Percentiles rank a stretch among this genome's conserved stretches.
Conservation (phyloP, 2,329 filamentous ascomycete species). For the Aspergillus novofumigatus region DNA sequence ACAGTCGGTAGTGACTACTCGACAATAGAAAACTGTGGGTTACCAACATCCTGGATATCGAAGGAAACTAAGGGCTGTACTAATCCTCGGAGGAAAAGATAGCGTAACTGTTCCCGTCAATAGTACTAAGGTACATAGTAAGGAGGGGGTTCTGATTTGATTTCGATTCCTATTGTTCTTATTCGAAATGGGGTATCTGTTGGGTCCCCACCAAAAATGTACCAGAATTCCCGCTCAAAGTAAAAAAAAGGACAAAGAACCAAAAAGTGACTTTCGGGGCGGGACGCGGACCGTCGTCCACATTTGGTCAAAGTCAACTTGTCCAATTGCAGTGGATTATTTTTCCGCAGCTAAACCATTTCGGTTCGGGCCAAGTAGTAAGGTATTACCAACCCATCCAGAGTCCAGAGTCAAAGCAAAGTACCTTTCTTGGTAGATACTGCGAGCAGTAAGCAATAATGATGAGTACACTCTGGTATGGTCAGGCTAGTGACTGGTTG, state of each 20-base stretch:
- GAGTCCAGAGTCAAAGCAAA: not conserved
- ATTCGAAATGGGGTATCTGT: too few species aligned
- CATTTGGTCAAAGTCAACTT: constrained; percentile 7
- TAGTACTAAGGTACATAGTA: not conserved
- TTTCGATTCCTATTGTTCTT: not conserved
- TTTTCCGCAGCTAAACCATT: not conserved
- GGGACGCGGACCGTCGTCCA: constrained; percentile 22
- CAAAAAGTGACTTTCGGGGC: constrained; percentile 19
- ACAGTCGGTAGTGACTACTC: not conserved
- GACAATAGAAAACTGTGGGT: not conserved
- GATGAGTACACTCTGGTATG: not conserved
- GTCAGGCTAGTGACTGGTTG: too few species aligned
- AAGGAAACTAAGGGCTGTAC: not conserved
- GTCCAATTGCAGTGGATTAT: not conserved
- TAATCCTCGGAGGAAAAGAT: not conserved
- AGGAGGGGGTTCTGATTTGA: not conserved
- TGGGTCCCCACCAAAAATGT: not conserved
- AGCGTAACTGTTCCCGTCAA: not conserved
- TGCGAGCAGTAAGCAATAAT: not conserved
- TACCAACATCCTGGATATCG: not conserved
- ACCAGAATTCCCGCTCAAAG: not conserved
- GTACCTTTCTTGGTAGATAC: not conserved
- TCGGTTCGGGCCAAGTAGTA: not conserved
- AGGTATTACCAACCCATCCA: too few species aligned
- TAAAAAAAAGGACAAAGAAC: not conserved